Conservation (phyloP, 768 basidiomycete genomes). For the Amanita inopinata region DNA sequence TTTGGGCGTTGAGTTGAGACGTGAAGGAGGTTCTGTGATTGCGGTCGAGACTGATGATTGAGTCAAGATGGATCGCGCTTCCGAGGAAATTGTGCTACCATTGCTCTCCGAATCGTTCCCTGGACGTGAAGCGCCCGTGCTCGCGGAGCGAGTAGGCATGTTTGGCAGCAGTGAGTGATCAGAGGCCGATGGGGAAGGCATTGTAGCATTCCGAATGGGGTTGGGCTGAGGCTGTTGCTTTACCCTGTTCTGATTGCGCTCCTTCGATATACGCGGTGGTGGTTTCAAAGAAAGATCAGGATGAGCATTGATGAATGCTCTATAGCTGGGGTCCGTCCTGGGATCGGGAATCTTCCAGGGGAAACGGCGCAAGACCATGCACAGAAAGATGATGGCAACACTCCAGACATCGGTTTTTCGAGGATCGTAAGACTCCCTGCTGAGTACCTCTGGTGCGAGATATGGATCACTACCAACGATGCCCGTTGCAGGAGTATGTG, state of each 20-base stretch:
- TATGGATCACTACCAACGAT: slow-evolving; percentile 98
- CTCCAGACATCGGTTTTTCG: slow-evolving; percentile 98
- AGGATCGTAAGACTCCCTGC: slow-evolving; percentile 78
- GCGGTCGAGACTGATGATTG: slow-evolving; percentile 33
- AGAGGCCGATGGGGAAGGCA: background rate
- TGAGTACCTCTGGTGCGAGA: slow-evolving; percentile 92
- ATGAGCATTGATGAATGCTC: slow-evolving; percentile 86
- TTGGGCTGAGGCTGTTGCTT: slow-evolving; percentile 3
- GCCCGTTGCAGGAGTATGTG: slow-evolving; percentile 69
- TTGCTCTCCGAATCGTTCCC: slow-evolving; percentile 25
- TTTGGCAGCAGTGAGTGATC: background rate
- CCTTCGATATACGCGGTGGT: slow-evolving; percentile 24
- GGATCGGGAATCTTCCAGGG: slow-evolving; percentile 98
- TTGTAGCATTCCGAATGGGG: slow-evolving; percentile 1
- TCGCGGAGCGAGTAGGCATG: slow-evolving; percentile 17
- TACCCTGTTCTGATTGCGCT: slow-evolving; percentile 11
- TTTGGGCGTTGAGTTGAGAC: slow-evolving; percentile 24
- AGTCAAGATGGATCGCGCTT: slow-evolving; percentile 35
- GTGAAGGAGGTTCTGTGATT: slow-evolving; percentile 40
- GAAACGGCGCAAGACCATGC: slow-evolving; percentile 95
- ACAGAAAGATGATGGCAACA: slow-evolving; percentile 97
- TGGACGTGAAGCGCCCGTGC: slow-evolving; percentile 20
- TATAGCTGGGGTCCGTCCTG: slow-evolving; percentile 87
- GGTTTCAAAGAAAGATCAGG: slow-evolving; percentile 65
- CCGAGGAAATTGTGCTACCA: slow-evolving; percentile 30